These are phyloP conservation scores for Sclerotinia glacialis DNA, from an alignment of 2,329 filamentous ascomycete genomes.

Conservation along the genomic window DNA sequence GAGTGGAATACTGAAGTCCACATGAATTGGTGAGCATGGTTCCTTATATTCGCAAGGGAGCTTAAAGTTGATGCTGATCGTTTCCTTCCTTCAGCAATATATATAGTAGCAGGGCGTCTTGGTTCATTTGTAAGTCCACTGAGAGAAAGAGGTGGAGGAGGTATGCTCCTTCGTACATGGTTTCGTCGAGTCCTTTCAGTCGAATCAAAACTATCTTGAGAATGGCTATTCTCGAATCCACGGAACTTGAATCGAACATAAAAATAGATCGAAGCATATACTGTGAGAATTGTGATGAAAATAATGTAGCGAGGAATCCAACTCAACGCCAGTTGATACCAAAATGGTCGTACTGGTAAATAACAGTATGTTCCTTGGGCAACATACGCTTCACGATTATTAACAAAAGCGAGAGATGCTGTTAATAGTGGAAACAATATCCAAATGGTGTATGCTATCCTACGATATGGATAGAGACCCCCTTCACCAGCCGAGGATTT, in stretches of 20 bases:
- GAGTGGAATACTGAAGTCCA: conserved; percentile 32
- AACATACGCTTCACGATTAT: conserved; percentile 53
- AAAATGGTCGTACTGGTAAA: conserved; percentile 62
- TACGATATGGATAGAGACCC: conserved; percentile 67
- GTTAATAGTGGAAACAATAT: conserved; percentile 57
- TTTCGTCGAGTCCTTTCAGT: conserved; percentile 17
- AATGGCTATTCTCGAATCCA: conserved; percentile 31
- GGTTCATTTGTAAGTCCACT: conserved; percentile 36
- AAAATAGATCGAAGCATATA: conserved; percentile 68
- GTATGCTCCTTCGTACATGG: conserved; percentile 25
- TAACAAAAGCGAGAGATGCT: conserved; percentile 62
- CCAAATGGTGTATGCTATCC: conserved; percentile 56
- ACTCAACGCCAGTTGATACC: conserved; percentile 65
- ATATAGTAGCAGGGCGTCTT: conserved; percentile 23
- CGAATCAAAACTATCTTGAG: conserved; percentile 21
- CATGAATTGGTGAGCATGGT: conserved; percentile 35
- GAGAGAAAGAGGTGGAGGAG: conserved; percentile 31
- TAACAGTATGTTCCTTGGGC: conserved; percentile 68
- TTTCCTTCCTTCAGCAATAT: conserved; percentile 23
- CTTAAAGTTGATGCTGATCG: conserved; percentile 27
- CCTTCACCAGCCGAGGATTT: conserved; percentile 49
- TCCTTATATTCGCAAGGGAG: conserved; percentile 24
- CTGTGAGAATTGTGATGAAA: conserved; percentile 58
- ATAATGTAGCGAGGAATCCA: conserved; percentile 76
- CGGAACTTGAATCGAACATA: conserved; percentile 52